Evolutionary conservation across 805 yeast genomes (phyloP).

Genomic region (Myxozyma kluyveri): DNA sequence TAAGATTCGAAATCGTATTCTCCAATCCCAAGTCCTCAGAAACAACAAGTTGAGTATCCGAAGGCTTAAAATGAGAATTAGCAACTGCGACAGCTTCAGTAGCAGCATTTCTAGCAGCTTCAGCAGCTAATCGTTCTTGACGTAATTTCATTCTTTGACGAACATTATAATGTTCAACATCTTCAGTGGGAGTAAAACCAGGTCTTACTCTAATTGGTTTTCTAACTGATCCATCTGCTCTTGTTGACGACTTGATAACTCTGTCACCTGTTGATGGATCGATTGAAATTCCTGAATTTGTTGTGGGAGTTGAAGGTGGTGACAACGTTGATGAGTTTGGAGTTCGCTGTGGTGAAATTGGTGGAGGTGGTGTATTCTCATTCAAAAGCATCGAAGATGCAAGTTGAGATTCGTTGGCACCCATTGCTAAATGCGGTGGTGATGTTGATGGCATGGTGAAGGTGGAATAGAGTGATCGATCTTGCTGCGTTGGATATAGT

Average conservation of each 20-base stretch:
- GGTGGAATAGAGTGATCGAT: too few species aligned
- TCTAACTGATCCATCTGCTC: slow-evolving; percentile 37
- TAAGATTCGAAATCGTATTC: background rate
- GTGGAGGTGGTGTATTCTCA: slow-evolving; percentile 1
- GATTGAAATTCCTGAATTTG: background rate
- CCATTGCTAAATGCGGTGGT: background rate
- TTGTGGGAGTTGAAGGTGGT: background rate
- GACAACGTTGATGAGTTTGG: background rate
- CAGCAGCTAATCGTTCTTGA: slow-evolving; percentile 16
- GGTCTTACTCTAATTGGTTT: slow-evolving; percentile 33
- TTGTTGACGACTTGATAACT: slow-evolving; percentile 28
- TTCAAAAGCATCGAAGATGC: too few species aligned
- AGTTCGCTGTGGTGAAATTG: background rate
- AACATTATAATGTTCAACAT: slow-evolving; percentile 28
- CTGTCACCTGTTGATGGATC: slow-evolving; percentile 17
- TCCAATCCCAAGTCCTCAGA: background rate
- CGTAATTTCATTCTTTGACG: slow-evolving; percentile 21
- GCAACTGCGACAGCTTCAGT: background rate
- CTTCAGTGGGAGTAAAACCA: slow-evolving; percentile 37
- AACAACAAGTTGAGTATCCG: too few species aligned
- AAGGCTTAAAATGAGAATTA: too few species aligned
- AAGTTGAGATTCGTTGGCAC: too few species aligned
- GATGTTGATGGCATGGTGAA: background rate
- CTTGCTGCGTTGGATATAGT: too few species aligned
- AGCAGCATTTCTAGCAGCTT: slow-evolving; percentile 1